Base-by-base conservation (phyloP, 352 stramenopile species). In the Thraustochytrium striatum region DNA sequence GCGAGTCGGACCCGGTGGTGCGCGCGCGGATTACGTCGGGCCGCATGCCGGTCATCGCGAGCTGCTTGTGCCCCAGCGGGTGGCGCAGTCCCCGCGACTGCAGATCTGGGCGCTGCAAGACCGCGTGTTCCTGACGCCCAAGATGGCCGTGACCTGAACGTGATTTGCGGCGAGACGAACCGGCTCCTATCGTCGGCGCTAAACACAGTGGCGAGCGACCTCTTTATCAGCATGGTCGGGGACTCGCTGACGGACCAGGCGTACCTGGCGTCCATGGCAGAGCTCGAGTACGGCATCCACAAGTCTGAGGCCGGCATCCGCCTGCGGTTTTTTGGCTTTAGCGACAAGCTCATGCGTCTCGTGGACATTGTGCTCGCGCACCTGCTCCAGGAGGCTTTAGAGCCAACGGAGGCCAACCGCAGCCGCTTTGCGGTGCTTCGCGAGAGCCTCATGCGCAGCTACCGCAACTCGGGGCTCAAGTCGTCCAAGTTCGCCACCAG, bases 281-380 rank as follows among this genome's bases (percentile, higher is more conserved):
- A 13, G 9, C 65, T 75, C 2, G 5, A 75, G 8, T 75, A 75
- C 41, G 61, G 25, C 3, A 9, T 75, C 1, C 65, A 38, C 65
- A 75, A 75, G 65, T 75, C 65, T 7, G 65, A 75, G 16, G 32
- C 43, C 8, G 65, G 65, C 11, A 28, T 75, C 8, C 41, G 43
- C 3, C 30, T 75, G 11, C 65, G 52, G 11, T 75, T 75, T 7
- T 30, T 9, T 3, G 65, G 65, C 44, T 75, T 70, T 25, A 33
- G 32, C 19, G 65, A 75, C 65, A 30, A 38, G 1, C 43, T 75
- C 44, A 61, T 75, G 1, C 8, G 30, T 16, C 52, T 75, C 8
- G 65, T 62, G n/a, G 65, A 75, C 41, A 75, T 75, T 61, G 65
- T 75, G 32, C 65, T 75, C 7, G 32, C 30, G n/a, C 65, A 75